phyloP scores from a whole-genome alignment of 176 grass and related monocot species.

The Musa beccarii region DNA sequence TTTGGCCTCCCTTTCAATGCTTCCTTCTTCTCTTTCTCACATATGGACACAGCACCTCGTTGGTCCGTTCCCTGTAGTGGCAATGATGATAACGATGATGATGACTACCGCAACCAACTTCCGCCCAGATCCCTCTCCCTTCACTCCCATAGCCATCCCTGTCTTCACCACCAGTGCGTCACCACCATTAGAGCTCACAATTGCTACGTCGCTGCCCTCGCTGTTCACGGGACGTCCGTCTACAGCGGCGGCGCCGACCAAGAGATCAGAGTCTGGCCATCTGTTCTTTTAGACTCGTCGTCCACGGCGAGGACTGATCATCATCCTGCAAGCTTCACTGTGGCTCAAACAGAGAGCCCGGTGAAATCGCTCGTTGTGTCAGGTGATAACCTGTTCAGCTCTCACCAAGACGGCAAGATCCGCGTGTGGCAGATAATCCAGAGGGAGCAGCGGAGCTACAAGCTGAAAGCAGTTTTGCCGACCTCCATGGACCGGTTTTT shows the following conservation, averaged over 20 bases:
- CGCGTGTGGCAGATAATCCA: constrained; percentile 31
- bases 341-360: constrained; percentile 27
- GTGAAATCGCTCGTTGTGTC: constrained; percentile 43
- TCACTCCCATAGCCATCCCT: background rate
- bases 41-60: too few species aligned
- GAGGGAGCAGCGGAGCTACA: background rate
- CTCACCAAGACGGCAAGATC: constrained; percentile 76
- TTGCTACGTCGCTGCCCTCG: constrained; percentile 58
- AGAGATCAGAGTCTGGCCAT: constrained; percentile 36
- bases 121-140: constrained; percentile 6
- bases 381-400: constrained; percentile 36
- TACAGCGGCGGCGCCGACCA: constrained; percentile 44
- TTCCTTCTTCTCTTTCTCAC: too few species aligned
- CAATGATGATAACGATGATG: too few species aligned
- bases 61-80: too few species aligned
- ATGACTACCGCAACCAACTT: background rate
- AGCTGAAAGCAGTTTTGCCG: constrained; percentile 40
- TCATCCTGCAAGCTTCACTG: background rate
- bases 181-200: constrained; percentile 43
- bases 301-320: background rate
- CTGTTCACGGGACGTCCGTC: constrained; percentile 23
- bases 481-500: constrained; percentile 37
- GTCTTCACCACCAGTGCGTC: constrained; percentile 24
- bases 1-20: too few species aligned
- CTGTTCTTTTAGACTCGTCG: background rate